phyloP scores from a whole-genome alignment of 2,329 filamentous ascomycete species.

The Curvularia hawaiiensis region DNA sequence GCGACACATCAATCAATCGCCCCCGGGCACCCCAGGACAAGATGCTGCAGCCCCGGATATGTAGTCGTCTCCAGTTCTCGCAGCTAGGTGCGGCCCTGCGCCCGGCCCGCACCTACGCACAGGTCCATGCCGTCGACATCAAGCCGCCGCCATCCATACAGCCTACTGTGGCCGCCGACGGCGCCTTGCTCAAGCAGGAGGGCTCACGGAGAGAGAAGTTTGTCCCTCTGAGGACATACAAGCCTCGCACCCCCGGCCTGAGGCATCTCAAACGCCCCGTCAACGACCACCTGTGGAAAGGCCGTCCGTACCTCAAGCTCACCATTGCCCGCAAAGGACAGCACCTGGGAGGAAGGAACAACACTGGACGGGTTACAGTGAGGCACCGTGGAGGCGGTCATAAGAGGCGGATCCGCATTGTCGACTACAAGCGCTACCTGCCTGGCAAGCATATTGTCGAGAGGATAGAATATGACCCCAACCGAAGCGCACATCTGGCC shows the following conservation, averaged over 20 bases:
- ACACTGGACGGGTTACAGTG: slow-evolving; percentile 82
- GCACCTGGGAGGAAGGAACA: slow-evolving; percentile 89
- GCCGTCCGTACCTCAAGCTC: slow-evolving; percentile 78
- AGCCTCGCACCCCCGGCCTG: slow-evolving; percentile 88
- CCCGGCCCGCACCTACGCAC: slow-evolving; percentile 59
- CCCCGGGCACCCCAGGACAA: slow-evolving; percentile 18
- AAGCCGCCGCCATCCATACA: slow-evolving; percentile 38
- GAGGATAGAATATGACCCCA: slow-evolving; percentile 94
- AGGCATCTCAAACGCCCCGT: slow-evolving; percentile 90
- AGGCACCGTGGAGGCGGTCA: slow-evolving; percentile 91
- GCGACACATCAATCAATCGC: slow-evolving; percentile 20
- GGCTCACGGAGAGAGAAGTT: slow-evolving; percentile 42
- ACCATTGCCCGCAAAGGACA: slow-evolving; percentile 94
- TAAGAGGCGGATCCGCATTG: slow-evolving; percentile 87
- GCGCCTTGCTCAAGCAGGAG: slow-evolving; percentile 27
- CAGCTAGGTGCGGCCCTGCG: slow-evolving; percentile 56
- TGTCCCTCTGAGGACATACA: slow-evolving; percentile 78
- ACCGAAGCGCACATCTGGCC: slow-evolving; percentile 90
- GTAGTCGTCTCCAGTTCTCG: slow-evolving; percentile 58
- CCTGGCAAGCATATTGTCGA: slow-evolving; percentile 88
- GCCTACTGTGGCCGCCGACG: slow-evolving; percentile 41
- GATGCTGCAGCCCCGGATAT: slow-evolving; percentile 72
- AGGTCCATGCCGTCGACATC: slow-evolving; percentile 46
- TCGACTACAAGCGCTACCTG: slow-evolving; percentile 82
- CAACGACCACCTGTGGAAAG: slow-evolving; percentile 98